A percentile compares a stretch with the other conserved stretches of the same genome.
These are phyloP conservation scores for Kuraishia piskuri DNA, from an alignment of 805 yeast genomes.

Conservation along the genomic window DNA sequence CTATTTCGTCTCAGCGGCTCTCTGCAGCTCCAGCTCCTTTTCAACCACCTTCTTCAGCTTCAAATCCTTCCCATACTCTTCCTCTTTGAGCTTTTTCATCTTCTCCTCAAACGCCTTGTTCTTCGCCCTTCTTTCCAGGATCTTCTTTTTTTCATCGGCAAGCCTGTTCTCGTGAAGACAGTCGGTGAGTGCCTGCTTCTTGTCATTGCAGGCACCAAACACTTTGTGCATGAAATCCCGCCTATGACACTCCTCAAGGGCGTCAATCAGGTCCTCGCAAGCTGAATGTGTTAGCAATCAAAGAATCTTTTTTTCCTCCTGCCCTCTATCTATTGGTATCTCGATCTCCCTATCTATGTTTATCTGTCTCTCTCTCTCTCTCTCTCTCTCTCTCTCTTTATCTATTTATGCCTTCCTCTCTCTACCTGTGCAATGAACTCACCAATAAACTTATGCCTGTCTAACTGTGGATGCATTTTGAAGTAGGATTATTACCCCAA, in stretches of 20 bases:
- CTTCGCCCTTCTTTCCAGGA: conserved; percentile 44
- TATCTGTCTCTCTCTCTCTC: too few species aligned
- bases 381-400: too few species aligned
- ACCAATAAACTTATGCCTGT: conserved; percentile 21
- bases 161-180: conserved; percentile 78
- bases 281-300: conserved; percentile 25
- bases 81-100: conserved; percentile 62
- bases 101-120: conserved; percentile 44
- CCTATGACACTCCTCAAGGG: conserved; percentile 82
- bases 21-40: conserved; percentile 30
- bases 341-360: too few species aligned
- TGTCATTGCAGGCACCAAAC: conserved; percentile 77
- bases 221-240: conserved; percentile 59
- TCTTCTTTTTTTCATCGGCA: conserved; percentile 49
- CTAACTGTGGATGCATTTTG: conserved; percentile 23
- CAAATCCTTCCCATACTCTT: conserved; percentile 68
- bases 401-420: not conserved
- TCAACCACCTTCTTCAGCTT: conserved; percentile 60
- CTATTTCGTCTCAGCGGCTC: conserved; percentile 3
- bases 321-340: not conserved
- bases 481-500: too few species aligned
- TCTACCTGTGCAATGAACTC: too few species aligned
- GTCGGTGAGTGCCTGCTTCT: conserved; percentile 67
- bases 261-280: conserved; percentile 77
- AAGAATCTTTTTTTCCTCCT: too few species aligned